A percentile compares a stretch with the other conserved stretches of the same genome.
Conservation (phyloP, 305 asterid genomes). For the Ilex paraguariensis region DNA sequence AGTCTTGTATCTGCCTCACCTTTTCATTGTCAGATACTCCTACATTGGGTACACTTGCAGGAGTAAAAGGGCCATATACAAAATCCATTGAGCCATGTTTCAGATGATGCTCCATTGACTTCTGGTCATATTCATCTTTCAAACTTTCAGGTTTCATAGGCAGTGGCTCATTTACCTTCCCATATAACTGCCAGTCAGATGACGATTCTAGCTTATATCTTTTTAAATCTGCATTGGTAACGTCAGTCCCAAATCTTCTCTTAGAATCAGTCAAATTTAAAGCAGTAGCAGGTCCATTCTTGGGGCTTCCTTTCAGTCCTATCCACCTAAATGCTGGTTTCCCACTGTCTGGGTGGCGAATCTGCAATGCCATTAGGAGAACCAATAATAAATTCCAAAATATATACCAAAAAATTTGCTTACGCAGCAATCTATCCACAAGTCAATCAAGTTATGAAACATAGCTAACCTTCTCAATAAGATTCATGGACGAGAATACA, state of each 20-base stretch:
- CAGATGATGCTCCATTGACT: constrained; percentile 26
- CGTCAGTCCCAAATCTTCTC: constrained; percentile 59
- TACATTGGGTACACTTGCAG: constrained; percentile 23
- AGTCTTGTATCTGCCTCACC: constrained; percentile 25
- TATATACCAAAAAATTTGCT: background rate
- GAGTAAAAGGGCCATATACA: constrained; percentile 65
- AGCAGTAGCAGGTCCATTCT: constrained; percentile 23
- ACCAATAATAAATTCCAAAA: background rate
- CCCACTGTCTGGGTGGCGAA: constrained; percentile 50
- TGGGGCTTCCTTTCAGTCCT: constrained; percentile 28
- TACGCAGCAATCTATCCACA: background rate
- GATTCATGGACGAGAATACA: constrained; percentile 58
- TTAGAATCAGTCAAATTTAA: constrained; percentile 26
- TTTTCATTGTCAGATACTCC: constrained; percentile 22
- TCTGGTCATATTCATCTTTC: constrained; percentile 17
- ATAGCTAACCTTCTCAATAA: constrained; percentile 55
- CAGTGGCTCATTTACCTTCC: constrained; percentile 12
- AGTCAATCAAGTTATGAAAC: constrained; percentile 3
- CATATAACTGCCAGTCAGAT: constrained; percentile 20
- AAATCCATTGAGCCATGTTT: constrained; percentile 35
- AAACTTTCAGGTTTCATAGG: constrained; percentile 18
- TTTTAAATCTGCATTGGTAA: constrained; percentile 41
- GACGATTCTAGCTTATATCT: constrained; percentile 33
- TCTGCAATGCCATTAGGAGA: constrained; percentile 24
- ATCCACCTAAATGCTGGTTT: constrained; percentile 71